phyloP scores from a whole-genome alignment of 1,284 basidiomycete genomes.

The Cutaneotrichosporon spelunceum region DNA sequence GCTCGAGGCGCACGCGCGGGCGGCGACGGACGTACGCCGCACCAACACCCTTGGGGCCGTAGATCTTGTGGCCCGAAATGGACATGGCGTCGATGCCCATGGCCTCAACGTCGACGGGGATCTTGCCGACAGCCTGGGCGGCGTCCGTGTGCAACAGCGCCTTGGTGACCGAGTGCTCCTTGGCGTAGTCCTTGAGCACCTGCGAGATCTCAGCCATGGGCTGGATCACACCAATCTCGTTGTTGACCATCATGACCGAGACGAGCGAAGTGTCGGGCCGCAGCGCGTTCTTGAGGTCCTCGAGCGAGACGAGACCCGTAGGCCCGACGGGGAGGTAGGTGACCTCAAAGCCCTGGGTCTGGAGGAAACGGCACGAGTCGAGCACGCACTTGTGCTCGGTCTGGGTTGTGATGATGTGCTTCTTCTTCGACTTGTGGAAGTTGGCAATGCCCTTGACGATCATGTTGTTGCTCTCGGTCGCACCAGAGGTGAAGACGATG shows the following conservation, averaged over 20 bases:
- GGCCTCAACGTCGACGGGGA: slow-evolving; percentile 87
- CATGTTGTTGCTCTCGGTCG: slow-evolving; percentile 99
- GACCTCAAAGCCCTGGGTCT: slow-evolving; percentile 95
- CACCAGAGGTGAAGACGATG: slow-evolving; percentile 95
- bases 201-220: slow-evolving; percentile 93
- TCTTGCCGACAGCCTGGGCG: slow-evolving; percentile 91
- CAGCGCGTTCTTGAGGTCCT: slow-evolving; percentile 74
- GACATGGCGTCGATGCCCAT: slow-evolving; percentile 95
- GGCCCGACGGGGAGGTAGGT: slow-evolving; percentile 91
- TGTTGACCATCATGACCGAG: slow-evolving; percentile 98
- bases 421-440: slow-evolving; percentile 87
- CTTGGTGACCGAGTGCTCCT: slow-evolving; percentile 67
- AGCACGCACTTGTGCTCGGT: slow-evolving; percentile 99
- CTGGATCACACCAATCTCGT: slow-evolving; percentile 98
- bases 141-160: slow-evolving; percentile 97
- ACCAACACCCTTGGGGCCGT: slow-evolving; percentile 96
- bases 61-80: slow-evolving; percentile 96
- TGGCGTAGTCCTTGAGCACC: slow-evolving; percentile 57
- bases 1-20: slow-evolving; percentile 91
- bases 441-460: slow-evolving; percentile 93
- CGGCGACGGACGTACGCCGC: slow-evolving; percentile 90
- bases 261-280: slow-evolving; percentile 81
- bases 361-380: slow-evolving; percentile 92
- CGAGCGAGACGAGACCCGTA: slow-evolving; percentile 78
- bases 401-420: slow-evolving; percentile 85